phyloP scores from a whole-genome alignment of 805 yeast genomes.

The Pichia heedii region DNA sequence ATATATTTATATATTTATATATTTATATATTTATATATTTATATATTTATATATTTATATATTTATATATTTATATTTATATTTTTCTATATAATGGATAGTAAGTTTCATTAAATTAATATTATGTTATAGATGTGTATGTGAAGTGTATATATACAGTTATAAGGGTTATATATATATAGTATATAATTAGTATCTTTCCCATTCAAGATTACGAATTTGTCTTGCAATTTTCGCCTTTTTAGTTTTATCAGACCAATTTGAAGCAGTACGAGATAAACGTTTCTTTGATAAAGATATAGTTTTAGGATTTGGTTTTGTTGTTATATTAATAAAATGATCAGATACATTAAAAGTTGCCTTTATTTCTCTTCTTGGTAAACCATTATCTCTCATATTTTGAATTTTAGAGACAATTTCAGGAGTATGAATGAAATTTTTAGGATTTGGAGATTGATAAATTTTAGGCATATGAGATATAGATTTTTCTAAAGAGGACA shows the following conservation, averaged over 20 bases:
- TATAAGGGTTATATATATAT: too few relatives aligned
- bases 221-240: slow-evolving; percentile 19
- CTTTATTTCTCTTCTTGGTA: slow-evolving; percentile 23
- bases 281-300: slow-evolving; percentile 13
- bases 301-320: slow-evolving; percentile 18
- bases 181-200: slow-evolving; percentile 17
- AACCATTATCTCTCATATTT: slow-evolving; percentile 22
- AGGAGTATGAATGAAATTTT: slow-evolving; percentile 19
- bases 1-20: neutral
- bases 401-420: slow-evolving; percentile 24
- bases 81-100: too few relatives aligned
- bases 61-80: neutral
- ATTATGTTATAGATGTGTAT: too few relatives aligned
- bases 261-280: slow-evolving; percentile 15
- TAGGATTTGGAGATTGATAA: slow-evolving; percentile 16
- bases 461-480: slow-evolving; percentile 25
- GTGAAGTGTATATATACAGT: too few relatives aligned
- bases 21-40: slow-evolving; percentile 6
- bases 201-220: slow-evolving; percentile 19
- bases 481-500: slow-evolving; percentile 11
- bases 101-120: too few relatives aligned
- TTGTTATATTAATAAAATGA: slow-evolving; percentile 25
- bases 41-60: slow-evolving; percentile 1
- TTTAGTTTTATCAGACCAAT: slow-evolving; percentile 21
- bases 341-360: slow-evolving; percentile 24